phyloP scores from a whole-genome alignment of 106 monocot genomes.

The Allium fistulosum region DNA sequence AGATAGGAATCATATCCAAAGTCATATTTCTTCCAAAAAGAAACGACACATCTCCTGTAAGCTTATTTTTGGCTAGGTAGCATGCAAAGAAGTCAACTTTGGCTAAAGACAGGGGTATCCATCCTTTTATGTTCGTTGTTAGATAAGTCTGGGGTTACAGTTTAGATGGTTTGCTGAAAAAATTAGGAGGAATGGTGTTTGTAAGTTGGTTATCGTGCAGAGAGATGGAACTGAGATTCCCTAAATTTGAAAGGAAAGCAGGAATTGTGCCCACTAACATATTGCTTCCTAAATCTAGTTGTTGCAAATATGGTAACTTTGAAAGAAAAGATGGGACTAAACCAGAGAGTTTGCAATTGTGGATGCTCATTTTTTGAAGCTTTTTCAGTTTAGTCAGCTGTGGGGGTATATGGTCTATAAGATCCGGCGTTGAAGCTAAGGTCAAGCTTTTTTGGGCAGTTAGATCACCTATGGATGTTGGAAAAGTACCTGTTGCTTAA shows the following conservation, averaged over 20 bases:
- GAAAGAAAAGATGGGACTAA: background rate
- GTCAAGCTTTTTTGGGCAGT: background rate
- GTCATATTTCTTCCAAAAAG: too few relatives aligned
- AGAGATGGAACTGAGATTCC: slow-evolving; percentile 13
- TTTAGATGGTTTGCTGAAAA: background rate
- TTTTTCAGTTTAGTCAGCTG: background rate
- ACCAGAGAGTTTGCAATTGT: background rate
- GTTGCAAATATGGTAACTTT: background rate
- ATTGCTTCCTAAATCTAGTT: background rate
- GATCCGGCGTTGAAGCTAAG: background rate
- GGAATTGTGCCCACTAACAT: background rate
- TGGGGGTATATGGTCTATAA: background rate
- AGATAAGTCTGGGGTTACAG: background rate
- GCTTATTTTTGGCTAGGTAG: background rate
- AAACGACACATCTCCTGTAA: background rate
- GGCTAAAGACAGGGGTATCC: slow-evolving; percentile 7
- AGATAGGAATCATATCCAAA: too few relatives aligned
- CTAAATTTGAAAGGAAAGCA: background rate
- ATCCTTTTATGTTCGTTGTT: slow-evolving; percentile 15
- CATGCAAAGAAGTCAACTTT: background rate
- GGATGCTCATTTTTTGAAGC: background rate
- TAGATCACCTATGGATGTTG: background rate
- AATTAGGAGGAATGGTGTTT: slow-evolving; percentile 23
- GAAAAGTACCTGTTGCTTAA: background rate
- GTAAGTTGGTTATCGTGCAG: background rate